phyloP scores from a whole-genome alignment of 2,329 filamentous ascomycete genomes.

The Rhynchosporium graminicola region DNA sequence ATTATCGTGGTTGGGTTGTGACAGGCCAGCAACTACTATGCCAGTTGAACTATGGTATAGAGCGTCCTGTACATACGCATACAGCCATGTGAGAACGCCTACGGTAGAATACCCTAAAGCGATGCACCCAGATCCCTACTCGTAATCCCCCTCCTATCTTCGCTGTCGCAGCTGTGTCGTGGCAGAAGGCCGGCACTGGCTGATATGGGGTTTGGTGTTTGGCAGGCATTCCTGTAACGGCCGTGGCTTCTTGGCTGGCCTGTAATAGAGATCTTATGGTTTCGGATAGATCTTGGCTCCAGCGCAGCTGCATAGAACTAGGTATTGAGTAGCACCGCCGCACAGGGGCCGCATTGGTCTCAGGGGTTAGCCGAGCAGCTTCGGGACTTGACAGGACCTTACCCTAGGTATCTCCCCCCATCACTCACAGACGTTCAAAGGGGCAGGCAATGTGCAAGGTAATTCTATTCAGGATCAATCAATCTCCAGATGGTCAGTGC shows the following conservation, averaged over 20 bases:
- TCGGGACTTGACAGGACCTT: conserved; percentile 4
- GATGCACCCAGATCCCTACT: not conserved
- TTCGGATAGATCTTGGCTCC: conserved; percentile 1
- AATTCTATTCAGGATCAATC: too few relatives aligned
- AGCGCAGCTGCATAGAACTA: not conserved
- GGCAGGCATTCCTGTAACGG: conserved; percentile 16
- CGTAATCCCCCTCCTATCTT: not conserved
- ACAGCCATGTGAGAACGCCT: not conserved
- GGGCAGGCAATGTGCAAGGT: not conserved
- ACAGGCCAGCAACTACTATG: conserved; percentile 15
- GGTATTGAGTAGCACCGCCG: not conserved
- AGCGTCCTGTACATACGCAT: not conserved
- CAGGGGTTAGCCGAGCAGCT: conserved; percentile 11
- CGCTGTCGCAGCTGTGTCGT: conserved; percentile 12
- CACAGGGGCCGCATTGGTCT: not conserved
- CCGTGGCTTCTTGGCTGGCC: conserved; percentile 11
- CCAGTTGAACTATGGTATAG: not conserved
- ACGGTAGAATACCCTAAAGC: not conserved
- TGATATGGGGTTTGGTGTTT: conserved; percentile 12
- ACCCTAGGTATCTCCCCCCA: not conserved
- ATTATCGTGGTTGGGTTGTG: not conserved
- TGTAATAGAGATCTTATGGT: conserved; percentile 13
- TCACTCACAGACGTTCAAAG: not conserved
- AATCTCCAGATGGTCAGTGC: conserved; percentile 12
- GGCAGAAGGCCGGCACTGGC: conserved; percentile 12